Conservation (phyloP, 306 rosid genomes). For the Cicer yamashitae region DNA sequence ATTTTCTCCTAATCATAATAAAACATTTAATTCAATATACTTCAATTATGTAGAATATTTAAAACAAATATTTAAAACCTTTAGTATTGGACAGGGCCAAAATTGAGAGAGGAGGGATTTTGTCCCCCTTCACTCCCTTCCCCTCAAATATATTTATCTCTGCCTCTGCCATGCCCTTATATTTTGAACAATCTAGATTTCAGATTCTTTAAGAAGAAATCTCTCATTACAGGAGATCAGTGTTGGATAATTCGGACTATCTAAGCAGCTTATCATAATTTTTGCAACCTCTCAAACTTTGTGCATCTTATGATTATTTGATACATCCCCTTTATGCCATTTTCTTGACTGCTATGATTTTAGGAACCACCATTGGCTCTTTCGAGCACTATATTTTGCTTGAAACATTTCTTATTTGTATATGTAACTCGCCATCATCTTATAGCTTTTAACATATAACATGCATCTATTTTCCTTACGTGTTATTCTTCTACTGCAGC, state of each 20-base stretch:
- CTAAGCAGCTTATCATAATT: slow-evolving; percentile 16
- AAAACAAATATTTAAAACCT: background rate
- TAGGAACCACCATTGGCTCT: slow-evolving; percentile 25
- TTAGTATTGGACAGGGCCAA: background rate
- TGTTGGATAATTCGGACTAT: slow-evolving; percentile 5
- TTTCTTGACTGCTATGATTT: slow-evolving; percentile 4
- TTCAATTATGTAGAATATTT: background rate
- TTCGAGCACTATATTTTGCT: slow-evolving; percentile 16
- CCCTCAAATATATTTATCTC: background rate
- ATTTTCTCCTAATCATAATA: too few species aligned
- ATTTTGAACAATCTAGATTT: background rate
- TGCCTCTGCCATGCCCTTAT: slow-evolving; percentile 13
- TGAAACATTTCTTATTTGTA: slow-evolving; percentile 19
- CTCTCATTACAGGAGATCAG: slow-evolving; percentile 1
- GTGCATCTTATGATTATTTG: slow-evolving; percentile 24
- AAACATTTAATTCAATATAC: background rate
- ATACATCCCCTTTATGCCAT: slow-evolving; percentile 12
- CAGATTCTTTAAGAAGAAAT: background rate
- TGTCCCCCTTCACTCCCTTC: background rate
- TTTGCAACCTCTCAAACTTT: background rate
- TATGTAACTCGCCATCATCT: background rate
- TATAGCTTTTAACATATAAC: slow-evolving; percentile 4
- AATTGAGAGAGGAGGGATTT: background rate
- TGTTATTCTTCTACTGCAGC: slow-evolving; percentile 56
- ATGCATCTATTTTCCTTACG: slow-evolving; percentile 15